Conservation (phyloP, 192 early-diverging fungal genomes). For the Gonapodya sp. region DNA sequence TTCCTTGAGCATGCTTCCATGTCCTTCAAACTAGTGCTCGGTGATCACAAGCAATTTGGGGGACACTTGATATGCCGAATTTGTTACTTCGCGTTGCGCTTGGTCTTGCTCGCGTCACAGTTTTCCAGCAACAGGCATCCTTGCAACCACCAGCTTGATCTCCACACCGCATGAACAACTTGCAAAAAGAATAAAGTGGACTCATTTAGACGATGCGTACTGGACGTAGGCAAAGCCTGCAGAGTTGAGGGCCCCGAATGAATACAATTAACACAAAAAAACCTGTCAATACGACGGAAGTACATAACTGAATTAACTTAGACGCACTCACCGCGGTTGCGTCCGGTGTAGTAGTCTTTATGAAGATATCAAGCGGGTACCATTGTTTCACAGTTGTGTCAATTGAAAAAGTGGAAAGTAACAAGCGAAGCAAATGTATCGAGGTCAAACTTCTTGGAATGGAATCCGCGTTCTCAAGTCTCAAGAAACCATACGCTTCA, state of each 20-base stretch:
- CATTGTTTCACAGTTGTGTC: not conserved
- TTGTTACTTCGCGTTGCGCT: not conserved
- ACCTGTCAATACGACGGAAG: too few relatives aligned
- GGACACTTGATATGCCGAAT: not conserved
- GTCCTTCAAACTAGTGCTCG: not conserved
- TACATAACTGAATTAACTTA: too few relatives aligned
- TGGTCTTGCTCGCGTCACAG: not conserved
- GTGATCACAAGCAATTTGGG: not conserved
- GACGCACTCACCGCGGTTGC: not conserved
- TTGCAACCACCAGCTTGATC: not conserved
- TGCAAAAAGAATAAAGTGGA: not conserved
- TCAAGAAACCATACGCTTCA: not conserved
- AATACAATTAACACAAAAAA: too few relatives aligned
- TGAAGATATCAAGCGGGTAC: not conserved
- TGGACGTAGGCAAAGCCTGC: not conserved
- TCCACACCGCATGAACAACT: too few relatives aligned
- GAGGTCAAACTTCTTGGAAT: not conserved
- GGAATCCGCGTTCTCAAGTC: not conserved
- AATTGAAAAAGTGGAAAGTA: not conserved
- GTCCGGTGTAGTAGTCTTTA: not conserved
- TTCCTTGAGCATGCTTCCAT: not conserved
- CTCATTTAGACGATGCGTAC: not conserved
- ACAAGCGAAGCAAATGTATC: too few relatives aligned
- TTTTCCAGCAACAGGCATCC: too few relatives aligned
- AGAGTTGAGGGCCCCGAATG: too few relatives aligned